A percentile compares a stretch with the other conserved stretches of the same genome.
Evolutionary conservation across 352 stramenopile genomes (phyloP).

Genomic region (Globisporangium radiosum): DNA sequence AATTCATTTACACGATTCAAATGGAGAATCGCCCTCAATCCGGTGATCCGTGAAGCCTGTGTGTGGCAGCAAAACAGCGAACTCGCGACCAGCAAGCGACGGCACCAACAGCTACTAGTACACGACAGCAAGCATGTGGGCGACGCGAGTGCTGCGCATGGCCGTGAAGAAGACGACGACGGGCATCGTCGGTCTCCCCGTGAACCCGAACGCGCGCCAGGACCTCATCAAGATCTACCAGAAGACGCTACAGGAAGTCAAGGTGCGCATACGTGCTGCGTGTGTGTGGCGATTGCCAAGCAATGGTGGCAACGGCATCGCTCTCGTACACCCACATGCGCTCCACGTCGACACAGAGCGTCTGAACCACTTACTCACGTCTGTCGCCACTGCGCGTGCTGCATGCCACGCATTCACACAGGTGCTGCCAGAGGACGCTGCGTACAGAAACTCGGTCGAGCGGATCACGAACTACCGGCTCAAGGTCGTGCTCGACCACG

Average conservation of each 20-base stretch:
- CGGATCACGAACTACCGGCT: slow-evolving; percentile 84
- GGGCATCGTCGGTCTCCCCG: slow-evolving; percentile 74
- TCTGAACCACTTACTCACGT: no score
- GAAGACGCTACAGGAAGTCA: slow-evolving; percentile 73
- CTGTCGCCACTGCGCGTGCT: neutral
- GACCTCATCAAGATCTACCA: slow-evolving; percentile 84
- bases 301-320: neutral
- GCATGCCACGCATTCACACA: slow-evolving; percentile 6
- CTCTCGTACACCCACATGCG: no score
- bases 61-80: slow-evolving; percentile 13
- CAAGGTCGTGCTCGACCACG: slow-evolving; percentile 61
- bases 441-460: slow-evolving; percentile 75
- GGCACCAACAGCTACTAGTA: neutral
- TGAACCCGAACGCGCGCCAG: slow-evolving; percentile 78
- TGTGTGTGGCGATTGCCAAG: neutral
- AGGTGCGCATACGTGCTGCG: slow-evolving; percentile 29
- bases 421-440: slow-evolving; percentile 57
- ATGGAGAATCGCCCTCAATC: no score
- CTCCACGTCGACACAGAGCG: no score
- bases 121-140: slow-evolving; percentile 52
- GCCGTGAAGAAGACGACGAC: slow-evolving; percentile 85
- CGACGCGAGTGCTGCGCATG: slow-evolving; percentile 76
- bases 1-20: no score
- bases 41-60: slow-evolving; percentile 1
- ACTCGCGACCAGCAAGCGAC: slow-evolving; percentile 5